Evolutionary conservation across 1,139 yeast genomes (phyloP).

Genomic region (Yamadazyma epiphylla): DNA sequence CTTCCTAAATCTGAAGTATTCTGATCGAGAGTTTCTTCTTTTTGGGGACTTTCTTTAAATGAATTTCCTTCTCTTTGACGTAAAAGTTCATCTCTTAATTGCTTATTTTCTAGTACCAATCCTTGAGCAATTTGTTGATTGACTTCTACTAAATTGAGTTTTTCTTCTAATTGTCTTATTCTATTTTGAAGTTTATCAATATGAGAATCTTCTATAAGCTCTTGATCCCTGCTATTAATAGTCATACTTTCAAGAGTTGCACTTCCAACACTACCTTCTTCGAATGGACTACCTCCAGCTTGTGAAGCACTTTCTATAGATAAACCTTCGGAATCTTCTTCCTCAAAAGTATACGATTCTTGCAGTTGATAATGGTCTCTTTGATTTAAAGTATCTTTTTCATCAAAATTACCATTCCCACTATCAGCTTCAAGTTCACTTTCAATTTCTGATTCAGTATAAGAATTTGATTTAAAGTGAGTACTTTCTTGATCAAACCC

Average conservation of each 20-base stretch:
- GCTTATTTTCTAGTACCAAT: slow-evolving; percentile 11
- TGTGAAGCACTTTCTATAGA: not conserved
- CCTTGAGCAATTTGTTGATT: slow-evolving; percentile 10
- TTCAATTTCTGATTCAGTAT: not conserved
- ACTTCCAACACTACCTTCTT: not conserved
- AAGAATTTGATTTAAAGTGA: slow-evolving; percentile 5
- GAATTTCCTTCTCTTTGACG: not conserved
- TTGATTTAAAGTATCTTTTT: not conserved
- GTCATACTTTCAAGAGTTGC: not conserved
- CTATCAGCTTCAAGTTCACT: not conserved
- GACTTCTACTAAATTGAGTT: slow-evolving; percentile 7
- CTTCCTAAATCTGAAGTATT: slow-evolving; percentile 14
- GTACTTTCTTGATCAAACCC: slow-evolving; percentile 26
- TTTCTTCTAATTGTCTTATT: slow-evolving; percentile 10
- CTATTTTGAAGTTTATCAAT: slow-evolving; percentile 6
- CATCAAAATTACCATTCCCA: no score
- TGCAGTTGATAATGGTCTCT: not conserved
- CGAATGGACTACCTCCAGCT: not conserved
- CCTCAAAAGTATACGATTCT: not conserved
- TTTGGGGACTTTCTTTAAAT: slow-evolving; percentile 1
- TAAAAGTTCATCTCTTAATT: slow-evolving; percentile 7
- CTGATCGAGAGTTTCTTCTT: slow-evolving; percentile 1
- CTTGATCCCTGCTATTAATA: slow-evolving; percentile 1
- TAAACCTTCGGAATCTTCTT: not conserved
- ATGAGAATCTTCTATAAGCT: no score